Conservation (phyloP, 441 rosid genomes). For the Raphanus hybrid region DNA sequence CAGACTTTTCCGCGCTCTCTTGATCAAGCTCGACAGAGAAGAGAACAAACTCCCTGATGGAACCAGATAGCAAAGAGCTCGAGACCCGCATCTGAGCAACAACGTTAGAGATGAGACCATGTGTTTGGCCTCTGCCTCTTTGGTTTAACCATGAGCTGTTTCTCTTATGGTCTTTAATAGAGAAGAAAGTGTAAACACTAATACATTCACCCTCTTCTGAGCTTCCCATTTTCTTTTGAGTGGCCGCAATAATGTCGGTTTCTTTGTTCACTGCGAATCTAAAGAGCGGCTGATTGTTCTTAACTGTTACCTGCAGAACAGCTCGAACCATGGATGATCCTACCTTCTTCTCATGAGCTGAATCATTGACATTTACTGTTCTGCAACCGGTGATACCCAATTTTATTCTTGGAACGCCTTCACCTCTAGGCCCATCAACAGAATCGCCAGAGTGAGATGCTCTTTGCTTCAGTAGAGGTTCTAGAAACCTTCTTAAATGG, state of each 20-base stretch:
- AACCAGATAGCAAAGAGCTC: conserved; percentile 49
- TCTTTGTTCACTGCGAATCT: conserved; percentile 84
- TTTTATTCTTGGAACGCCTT: conserved; percentile 52
- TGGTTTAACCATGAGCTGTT: conserved; percentile 77
- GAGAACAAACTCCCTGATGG: conserved; percentile 76
- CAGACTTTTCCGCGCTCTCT: conserved; percentile 49
- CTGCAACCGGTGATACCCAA: conserved; percentile 46
- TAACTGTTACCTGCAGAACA: conserved; percentile 67
- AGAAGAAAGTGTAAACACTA: conserved; percentile 74
- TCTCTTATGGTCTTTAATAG: conserved; percentile 72
- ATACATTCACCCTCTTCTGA: conserved; percentile 56
- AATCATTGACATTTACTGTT: conserved; percentile 46
- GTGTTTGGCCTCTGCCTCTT: conserved; percentile 66
- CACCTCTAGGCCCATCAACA: conserved; percentile 47
- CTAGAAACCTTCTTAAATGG: conserved; percentile 84
- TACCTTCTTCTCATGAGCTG: conserved; percentile 47
- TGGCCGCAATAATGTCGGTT: conserved; percentile 73
- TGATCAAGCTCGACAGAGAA: conserved; percentile 61
- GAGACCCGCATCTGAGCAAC: conserved; percentile 87
- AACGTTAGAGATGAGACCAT: conserved; percentile 61
- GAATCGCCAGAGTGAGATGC: conserved; percentile 42
- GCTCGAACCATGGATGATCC: conserved; percentile 66
- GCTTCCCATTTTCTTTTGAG: conserved; percentile 70
- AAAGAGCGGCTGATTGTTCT: conserved; percentile 80
- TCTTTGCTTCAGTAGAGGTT: conserved; percentile 74